Evolutionary conservation across 2,329 filamentous ascomycete species (phyloP), one percentile per base, ranked within the genome.

Genomic region (Karstenula rhodostoma): DNA sequence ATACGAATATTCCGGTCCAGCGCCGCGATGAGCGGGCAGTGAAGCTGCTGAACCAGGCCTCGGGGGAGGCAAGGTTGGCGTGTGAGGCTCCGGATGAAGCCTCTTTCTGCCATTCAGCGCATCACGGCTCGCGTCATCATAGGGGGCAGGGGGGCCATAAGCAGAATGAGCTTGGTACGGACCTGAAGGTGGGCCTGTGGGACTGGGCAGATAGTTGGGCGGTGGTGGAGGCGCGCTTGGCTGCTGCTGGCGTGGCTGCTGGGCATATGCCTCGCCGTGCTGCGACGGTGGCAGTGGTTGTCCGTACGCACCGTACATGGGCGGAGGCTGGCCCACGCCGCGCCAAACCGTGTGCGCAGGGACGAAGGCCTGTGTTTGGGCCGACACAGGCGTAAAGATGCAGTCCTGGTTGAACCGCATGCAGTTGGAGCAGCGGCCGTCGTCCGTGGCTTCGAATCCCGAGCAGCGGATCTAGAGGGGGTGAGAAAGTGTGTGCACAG

Each of bases 381-480:
- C 89, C 3, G 88, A 91, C 25, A 92, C 89, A 2, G 90, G 89
- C 1, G 89, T 91, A 77, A 92, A 92, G 77, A 92, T 87, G 78
- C 90, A 92, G 73, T 91, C 89, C 77, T 92, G 89, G 66, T 89
- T 89, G 79, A 92, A 92, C 50, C 89, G 84, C 65, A 88, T 83
- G 73, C 89, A 92, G 75, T 92, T 92, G 71, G 84, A 86, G 81
- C 89, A 92, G 61, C 89, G 86, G 61, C 90, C 90, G 76, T 91
- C 88, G 42, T 89, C 86, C 42, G 88, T 90, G 58, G 85, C 86
- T 70, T 91, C 89, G 73, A 91, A 92, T 29, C 89, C 90, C 4
- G 89, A 91, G 81, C 89, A 92, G 61, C 90, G 88, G 75, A 92
- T 91, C 89, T 92, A 76, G 25, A 12, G 19, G 4, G 37, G n/a